Percentiles rank a stretch among this genome's conserved stretches.
These are phyloP conservation scores for Gossypium aridum DNA, from an alignment of 441 rosid genomes.

Conservation along the genomic window DNA sequence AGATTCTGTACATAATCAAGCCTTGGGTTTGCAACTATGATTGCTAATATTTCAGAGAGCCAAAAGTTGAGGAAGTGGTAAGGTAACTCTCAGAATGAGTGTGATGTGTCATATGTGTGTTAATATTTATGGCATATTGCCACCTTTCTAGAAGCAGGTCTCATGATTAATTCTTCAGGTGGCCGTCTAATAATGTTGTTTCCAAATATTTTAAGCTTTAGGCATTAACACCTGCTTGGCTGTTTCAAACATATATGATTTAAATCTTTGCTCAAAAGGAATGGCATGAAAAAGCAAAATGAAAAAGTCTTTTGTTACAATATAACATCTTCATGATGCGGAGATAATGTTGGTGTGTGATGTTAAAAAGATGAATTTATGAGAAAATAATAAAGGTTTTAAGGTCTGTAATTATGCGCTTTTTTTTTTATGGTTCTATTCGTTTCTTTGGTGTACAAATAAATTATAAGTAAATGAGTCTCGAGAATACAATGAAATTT, in stretches of 20 bases:
- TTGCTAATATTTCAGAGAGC: no score
- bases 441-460: no score
- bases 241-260: background rate
- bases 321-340: background rate
- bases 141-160: conserved; percentile 20
- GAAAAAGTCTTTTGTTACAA: background rate
- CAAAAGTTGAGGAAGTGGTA: conserved; percentile 3
- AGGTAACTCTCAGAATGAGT: background rate
- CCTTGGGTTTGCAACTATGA: no score
- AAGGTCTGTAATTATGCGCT: no score
- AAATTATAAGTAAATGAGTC: no score
- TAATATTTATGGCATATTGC: conserved; percentile 1
- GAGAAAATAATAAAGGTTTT: no score
- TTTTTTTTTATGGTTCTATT: no score
- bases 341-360: no score
- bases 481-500: no score
- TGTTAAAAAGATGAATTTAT: no score
- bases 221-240: background rate
- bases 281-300: background rate
- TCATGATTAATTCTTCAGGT: conserved; percentile 26
- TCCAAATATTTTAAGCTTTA: background rate
- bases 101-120: background rate
- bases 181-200: conserved; percentile 17
- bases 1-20: no score
- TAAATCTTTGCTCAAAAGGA: background rate